A percentile compares a stretch with the other conserved stretches of the same genome.
phyloP scores from a whole-genome alignment of 768 basidiomycete species.

The Pisolithus marmoratus region DNA sequence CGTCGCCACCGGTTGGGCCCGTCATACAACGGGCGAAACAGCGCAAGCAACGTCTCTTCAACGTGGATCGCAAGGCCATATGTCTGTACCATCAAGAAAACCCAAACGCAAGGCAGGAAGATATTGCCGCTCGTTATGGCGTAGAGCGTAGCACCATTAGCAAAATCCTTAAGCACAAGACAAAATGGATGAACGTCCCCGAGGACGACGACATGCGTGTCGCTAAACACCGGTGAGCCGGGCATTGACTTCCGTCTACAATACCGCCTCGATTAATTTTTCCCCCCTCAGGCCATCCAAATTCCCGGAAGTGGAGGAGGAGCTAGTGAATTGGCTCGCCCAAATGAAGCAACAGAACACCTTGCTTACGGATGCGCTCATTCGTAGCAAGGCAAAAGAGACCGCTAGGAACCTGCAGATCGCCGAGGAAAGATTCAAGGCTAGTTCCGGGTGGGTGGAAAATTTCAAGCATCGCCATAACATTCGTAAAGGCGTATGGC shows the following conservation, averaged over 20 bases:
- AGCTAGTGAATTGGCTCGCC: conserved; percentile 55
- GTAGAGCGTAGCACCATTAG: conserved; percentile 92
- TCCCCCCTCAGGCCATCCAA: conserved; percentile 56
- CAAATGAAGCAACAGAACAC: conserved; percentile 43
- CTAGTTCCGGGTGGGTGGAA: conserved; percentile 88
- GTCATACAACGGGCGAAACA: conserved; percentile 41
- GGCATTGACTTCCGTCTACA: conserved; percentile 3
- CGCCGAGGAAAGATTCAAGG: conserved; percentile 75
- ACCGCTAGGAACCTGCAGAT: conserved; percentile 54
- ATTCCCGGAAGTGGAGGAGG: conserved; percentile 70
- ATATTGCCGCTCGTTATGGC: conserved; percentile 69
- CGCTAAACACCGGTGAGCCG: conserved; percentile 62
- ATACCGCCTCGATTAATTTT: conserved; percentile 10
- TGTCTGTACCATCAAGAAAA: conserved; percentile 60
- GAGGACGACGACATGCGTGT: conserved; percentile 52
- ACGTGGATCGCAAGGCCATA: conserved; percentile 69
- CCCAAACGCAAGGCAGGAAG: conserved; percentile 73
- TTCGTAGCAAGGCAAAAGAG: conserved; percentile 62
- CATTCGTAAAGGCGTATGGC: conserved; percentile 63
- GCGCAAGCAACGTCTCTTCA: conserved; percentile 69
- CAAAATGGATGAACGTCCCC: conserved; percentile 71
- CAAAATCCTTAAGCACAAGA: conserved; percentile 83
- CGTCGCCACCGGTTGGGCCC: conserved; percentile 21
- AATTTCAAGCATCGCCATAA: conserved; percentile 83
- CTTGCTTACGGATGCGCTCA: conserved; percentile 57